Conservation (phyloP, 139 green algal species). For the Chlamydomonas eustigma region DNA sequence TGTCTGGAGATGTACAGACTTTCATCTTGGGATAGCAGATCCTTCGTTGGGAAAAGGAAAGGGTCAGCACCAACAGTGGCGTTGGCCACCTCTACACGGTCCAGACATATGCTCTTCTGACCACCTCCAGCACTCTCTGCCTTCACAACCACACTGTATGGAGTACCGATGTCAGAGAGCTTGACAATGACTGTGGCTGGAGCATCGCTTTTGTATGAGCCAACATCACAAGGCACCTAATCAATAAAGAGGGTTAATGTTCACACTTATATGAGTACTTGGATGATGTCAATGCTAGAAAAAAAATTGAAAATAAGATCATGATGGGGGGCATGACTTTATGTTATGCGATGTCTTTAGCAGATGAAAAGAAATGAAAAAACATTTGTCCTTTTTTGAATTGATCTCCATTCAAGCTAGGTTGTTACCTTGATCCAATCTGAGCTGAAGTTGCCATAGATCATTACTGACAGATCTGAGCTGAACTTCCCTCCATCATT, state of each 20-base stretch:
- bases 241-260: no score
- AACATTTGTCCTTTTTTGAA: no score
- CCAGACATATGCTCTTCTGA: neutral
- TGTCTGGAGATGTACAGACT: neutral
- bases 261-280: no score
- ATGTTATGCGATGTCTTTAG: no score
- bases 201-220: neutral
- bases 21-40: neutral
- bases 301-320: no score
- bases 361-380: no score
- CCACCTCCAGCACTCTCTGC: neutral
- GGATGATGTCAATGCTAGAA: no score
- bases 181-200: neutral
- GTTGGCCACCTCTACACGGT: conserved; percentile 6
- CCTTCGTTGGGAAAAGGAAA: neutral
- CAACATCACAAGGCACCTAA: neutral
- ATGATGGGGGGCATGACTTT: no score
- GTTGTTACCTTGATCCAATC: conserved; percentile 3
- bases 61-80: neutral
- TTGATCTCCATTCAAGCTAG: no score
- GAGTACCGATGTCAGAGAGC: neutral
- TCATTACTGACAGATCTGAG: neutral
- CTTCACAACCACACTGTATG: neutral
- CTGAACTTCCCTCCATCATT: neutral
- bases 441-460: neutral